A percentile compares a stretch with the other conserved stretches of the same genome.
phyloP scores from a whole-genome alignment of 1,284 basidiomycete species.

The Austroboletus novae-zelandiae region DNA sequence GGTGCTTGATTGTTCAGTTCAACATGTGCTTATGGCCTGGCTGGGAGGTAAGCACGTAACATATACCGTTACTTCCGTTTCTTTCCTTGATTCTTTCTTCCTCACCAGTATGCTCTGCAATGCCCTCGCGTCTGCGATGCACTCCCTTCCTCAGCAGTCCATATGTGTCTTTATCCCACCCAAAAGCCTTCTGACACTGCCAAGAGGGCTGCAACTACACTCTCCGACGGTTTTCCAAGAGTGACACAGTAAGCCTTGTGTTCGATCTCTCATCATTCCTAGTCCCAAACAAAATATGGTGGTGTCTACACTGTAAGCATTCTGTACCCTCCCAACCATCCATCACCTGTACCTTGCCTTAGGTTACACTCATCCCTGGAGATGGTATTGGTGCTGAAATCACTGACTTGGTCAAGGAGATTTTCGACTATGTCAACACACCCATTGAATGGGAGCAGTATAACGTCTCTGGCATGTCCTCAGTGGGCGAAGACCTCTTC shows the following conservation, averaged over 20 bases:
- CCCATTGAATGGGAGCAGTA: conserved; percentile 99
- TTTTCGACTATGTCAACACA: conserved; percentile 96
- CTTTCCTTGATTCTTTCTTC: conserved; percentile 22
- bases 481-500: conserved; percentile 92
- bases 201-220: conserved; percentile 73
- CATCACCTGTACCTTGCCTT: conserved; percentile 9
- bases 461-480: conserved; percentile 96
- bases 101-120: conserved; percentile 62
- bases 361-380: conserved; percentile 94
- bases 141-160: conserved; percentile 51
- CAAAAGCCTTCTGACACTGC: conserved; percentile 13
- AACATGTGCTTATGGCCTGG: no score
- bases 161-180: conserved; percentile 36
- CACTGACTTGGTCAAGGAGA: conserved; percentile 98
- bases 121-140: conserved; percentile 54
- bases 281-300: conserved; percentile 94
- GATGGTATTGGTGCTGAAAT: conserved; percentile 98
- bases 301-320: conserved; percentile 81
- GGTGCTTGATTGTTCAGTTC: no score
- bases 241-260: conserved; percentile 53
- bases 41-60: conserved; percentile 13
- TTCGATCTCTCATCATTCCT: conserved; percentile 9
- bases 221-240: conserved; percentile 78
- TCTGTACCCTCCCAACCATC: conserved; percentile 20
- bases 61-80: conserved; percentile 17